Percentiles rank a stretch among this genome's conserved stretches.
Evolutionary conservation across 345 rosid genomes (phyloP).

Genomic region (Zanthoxylum bungeanum): DNA sequence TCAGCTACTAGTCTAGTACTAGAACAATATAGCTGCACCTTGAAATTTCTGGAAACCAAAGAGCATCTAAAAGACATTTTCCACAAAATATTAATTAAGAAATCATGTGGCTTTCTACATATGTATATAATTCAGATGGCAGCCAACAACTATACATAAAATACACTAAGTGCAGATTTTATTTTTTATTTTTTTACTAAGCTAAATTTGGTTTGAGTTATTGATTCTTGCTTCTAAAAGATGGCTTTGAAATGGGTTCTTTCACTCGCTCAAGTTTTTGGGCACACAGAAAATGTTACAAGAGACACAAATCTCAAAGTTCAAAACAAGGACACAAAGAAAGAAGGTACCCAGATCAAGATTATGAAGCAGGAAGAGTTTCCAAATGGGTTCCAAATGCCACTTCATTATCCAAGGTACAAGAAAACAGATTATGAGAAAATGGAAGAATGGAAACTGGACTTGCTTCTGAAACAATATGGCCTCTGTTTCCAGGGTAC

Average conservation of each 20-base stretch:
- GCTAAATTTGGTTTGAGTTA: too few species aligned
- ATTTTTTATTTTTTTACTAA: too few species aligned
- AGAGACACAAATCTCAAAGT: too few species aligned
- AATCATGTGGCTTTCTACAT: background rate
- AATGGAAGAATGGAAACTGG: conserved; percentile 48
- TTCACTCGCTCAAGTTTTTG: too few species aligned
- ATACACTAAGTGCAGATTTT: too few species aligned
- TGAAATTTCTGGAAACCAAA: background rate
- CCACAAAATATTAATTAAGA: background rate
- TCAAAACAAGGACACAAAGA: background rate
- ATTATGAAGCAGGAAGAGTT: conserved; percentile 23
- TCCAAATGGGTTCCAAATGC: too few species aligned
- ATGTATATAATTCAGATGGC: background rate
- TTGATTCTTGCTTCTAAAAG: too few species aligned
- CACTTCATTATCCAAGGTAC: conserved; percentile 57
- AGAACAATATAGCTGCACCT: background rate
- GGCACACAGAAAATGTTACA: too few species aligned
- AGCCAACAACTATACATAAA: background rate
- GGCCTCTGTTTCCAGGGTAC: conserved; percentile 41
- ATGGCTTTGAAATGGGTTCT: too few species aligned
- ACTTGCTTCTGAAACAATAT: conserved; percentile 48
- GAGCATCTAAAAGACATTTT: too few species aligned
- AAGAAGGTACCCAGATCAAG: background rate
- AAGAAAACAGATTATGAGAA: conserved; percentile 45
- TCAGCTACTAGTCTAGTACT: too few species aligned